Conservation (phyloP, 352 stramenopile genomes). For the Globisporangium megalacanthum region DNA sequence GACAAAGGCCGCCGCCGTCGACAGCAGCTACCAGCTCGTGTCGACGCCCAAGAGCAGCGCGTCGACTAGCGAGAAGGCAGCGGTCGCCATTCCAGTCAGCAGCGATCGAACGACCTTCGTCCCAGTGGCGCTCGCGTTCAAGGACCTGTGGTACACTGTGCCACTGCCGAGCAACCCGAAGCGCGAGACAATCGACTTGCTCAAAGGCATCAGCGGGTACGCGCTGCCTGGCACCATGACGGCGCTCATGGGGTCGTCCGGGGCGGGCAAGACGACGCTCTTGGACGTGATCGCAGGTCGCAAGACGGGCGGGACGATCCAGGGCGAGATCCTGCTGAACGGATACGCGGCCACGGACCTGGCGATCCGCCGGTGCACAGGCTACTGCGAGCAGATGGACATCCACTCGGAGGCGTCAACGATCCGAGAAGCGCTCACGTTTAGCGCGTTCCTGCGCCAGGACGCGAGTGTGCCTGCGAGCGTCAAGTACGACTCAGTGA, state of each 20-base stretch:
- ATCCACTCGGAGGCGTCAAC: constrained; percentile 87
- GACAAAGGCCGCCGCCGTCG: constrained; percentile 6
- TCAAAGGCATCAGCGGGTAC: constrained; percentile 75
- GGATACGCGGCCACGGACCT: constrained; percentile 39
- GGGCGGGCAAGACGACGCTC: constrained; percentile 91
- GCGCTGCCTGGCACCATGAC: constrained; percentile 58
- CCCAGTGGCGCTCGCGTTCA: constrained; percentile 41
- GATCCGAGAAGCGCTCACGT: constrained; percentile 85
- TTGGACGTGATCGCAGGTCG: constrained; percentile 92
- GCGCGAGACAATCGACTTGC: constrained; percentile 53
- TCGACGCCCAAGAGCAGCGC: constrained; percentile 1
- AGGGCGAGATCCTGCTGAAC: constrained; percentile 62
- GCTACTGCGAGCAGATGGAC: constrained; percentile 86
- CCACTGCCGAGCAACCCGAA: constrained; percentile 28
- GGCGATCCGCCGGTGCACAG: constrained; percentile 41
- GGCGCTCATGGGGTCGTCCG: constrained; percentile 66
- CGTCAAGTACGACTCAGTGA: constrained; percentile 41
- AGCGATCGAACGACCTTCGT: constrained; percentile 8
- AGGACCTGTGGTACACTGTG: constrained; percentile 56
- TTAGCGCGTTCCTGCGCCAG: constrained; percentile 82
- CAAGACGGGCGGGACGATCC: constrained; percentile 83
- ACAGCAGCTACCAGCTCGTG: constrained; percentile 1
- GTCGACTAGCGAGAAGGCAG: constrained; percentile 8
- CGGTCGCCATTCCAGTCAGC: constrained; percentile 9
- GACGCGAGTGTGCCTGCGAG: constrained; percentile 18